These are phyloP conservation scores for Globisporangium paddicum DNA, from an alignment of 352 stramenopile genomes.

Conservation along the genomic window DNA sequence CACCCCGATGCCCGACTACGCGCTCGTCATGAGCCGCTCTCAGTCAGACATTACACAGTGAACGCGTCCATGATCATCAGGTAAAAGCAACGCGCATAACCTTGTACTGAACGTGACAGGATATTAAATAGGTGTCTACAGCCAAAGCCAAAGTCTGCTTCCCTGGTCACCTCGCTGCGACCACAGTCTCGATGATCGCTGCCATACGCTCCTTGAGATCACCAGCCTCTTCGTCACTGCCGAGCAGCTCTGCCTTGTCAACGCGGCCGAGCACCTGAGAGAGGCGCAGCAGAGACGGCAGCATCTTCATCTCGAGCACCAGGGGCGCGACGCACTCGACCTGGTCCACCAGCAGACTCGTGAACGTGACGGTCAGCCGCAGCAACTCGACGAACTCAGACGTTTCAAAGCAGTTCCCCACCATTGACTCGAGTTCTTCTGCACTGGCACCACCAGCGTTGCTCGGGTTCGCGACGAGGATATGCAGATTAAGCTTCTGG, in stretches of 20 bases:
- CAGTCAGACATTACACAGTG: neutral
- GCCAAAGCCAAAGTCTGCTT: neutral
- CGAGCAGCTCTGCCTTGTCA: conserved; percentile 15
- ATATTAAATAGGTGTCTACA: neutral
- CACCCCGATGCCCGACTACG: too few relatives aligned
- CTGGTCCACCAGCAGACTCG: conserved; percentile 44
- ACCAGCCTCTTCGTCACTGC: conserved; percentile 4
- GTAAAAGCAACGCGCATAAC: too few relatives aligned
- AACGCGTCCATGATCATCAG: neutral
- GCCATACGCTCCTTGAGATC: conserved; percentile 33
- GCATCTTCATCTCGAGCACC: conserved; percentile 20
- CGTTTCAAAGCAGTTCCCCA: conserved; percentile 19
- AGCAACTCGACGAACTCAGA: conserved; percentile 57
- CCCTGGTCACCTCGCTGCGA: conserved; percentile 6
- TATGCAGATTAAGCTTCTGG: conserved; percentile 6
- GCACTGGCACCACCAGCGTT: neutral
- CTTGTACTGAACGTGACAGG: neutral
- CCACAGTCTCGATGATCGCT: conserved; percentile 27
- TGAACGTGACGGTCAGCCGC: conserved; percentile 42
- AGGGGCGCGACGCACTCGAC: conserved; percentile 18
- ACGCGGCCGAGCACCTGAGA: conserved; percentile 22
- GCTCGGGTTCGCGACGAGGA: neutral
- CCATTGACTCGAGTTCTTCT: neutral
- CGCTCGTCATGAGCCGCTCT: neutral
- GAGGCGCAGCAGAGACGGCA: conserved; percentile 38